These are phyloP conservation scores for Mrakia frigida DNA, from an alignment of 768 basidiomycete genomes.

Conservation along the genomic window DNA sequence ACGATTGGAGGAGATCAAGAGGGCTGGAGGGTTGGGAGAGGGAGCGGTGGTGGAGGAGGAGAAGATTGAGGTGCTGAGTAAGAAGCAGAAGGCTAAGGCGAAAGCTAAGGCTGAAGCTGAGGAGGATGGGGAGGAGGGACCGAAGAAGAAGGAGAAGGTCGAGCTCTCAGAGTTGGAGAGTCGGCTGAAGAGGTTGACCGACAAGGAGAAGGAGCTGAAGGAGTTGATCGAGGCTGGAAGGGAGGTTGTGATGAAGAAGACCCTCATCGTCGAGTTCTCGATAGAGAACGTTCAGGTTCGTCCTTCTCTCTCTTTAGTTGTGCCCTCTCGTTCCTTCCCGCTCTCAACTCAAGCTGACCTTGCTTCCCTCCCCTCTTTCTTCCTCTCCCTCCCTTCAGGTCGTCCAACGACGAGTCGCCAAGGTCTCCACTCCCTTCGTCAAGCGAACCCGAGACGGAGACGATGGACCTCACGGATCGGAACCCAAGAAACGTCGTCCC, in stretches of 20 bases:
- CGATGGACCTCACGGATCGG: slow-evolving; percentile 3
- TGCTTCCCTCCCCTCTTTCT: neutral
- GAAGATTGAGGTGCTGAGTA: neutral
- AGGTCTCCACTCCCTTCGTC: slow-evolving; percentile 12
- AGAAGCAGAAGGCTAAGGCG: slow-evolving; percentile 20
- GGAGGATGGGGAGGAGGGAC: slow-evolving; percentile 48
- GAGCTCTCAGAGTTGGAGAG: slow-evolving; percentile 49
- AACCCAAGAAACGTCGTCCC: neutral
- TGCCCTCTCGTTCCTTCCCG: neutral
- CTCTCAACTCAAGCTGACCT: neutral
- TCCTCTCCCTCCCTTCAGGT: slow-evolving; percentile 13
- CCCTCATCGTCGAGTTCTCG: slow-evolving; percentile 88
- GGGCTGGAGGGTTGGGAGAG: slow-evolving; percentile 28
- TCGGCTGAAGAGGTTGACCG: slow-evolving; percentile 58
- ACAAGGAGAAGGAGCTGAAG: slow-evolving; percentile 49
- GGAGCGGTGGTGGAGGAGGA: slow-evolving; percentile 10
- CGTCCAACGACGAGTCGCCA: slow-evolving; percentile 20
- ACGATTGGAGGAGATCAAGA: slow-evolving; percentile 53
- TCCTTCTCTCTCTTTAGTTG: neutral
- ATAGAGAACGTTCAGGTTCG: slow-evolving; percentile 81
- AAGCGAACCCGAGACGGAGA: slow-evolving; percentile 25
- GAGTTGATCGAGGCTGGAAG: slow-evolving; percentile 38
- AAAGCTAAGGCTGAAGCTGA: slow-evolving; percentile 17
- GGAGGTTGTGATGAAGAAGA: slow-evolving; percentile 45
- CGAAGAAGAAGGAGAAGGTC: slow-evolving; percentile 43